phyloP scores from a whole-genome alignment of 352 stramenopile genomes.

The Phytopythium cucurbitacearum region DNA sequence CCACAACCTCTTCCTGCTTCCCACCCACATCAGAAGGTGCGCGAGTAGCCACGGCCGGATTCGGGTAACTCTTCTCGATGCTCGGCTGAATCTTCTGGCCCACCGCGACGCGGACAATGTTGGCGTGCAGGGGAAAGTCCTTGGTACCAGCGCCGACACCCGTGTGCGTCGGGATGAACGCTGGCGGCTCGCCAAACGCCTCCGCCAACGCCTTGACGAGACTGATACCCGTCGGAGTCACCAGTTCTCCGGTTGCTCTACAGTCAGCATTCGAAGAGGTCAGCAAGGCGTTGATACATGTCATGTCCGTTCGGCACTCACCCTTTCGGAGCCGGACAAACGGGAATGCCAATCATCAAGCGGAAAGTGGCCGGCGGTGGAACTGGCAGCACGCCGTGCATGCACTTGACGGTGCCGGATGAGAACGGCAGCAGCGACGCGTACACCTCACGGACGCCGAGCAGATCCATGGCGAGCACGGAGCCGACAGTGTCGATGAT shows the following conservation, averaged over 20 bases:
- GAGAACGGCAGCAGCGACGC: constrained; percentile 84
- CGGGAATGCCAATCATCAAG: constrained; percentile 92
- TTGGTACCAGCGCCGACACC: constrained; percentile 86
- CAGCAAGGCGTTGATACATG: not conserved
- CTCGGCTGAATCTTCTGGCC: constrained; percentile 45
- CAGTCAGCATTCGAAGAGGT: constrained; percentile 2
- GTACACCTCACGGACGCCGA: constrained; percentile 88
- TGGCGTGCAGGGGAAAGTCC: constrained; percentile 85
- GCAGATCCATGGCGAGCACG: constrained; percentile 90
- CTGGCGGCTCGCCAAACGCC: constrained; percentile 67
- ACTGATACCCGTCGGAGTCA: constrained; percentile 95
- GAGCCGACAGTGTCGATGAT: constrained; percentile 97
- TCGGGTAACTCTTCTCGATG: constrained; percentile 29
- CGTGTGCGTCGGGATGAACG: constrained; percentile 72
- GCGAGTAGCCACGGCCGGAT: constrained; percentile 12
- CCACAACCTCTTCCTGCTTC: constrained; percentile 45
- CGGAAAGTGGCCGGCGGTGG: constrained; percentile 93
- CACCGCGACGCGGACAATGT: constrained; percentile 88
- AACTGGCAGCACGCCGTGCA: constrained; percentile 94
- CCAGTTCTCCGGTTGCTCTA: constrained; percentile 88
- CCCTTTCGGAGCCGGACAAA: constrained; percentile 88
- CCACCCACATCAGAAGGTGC: constrained; percentile 1
- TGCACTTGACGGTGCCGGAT: constrained; percentile 92
- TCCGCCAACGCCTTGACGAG: constrained; percentile 88
- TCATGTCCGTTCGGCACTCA: constrained; percentile 13